These are phyloP conservation scores for Trichoderma oligosporum DNA, from an alignment of 2,329 filamentous ascomycete species.

Conservation along the genomic window DNA sequence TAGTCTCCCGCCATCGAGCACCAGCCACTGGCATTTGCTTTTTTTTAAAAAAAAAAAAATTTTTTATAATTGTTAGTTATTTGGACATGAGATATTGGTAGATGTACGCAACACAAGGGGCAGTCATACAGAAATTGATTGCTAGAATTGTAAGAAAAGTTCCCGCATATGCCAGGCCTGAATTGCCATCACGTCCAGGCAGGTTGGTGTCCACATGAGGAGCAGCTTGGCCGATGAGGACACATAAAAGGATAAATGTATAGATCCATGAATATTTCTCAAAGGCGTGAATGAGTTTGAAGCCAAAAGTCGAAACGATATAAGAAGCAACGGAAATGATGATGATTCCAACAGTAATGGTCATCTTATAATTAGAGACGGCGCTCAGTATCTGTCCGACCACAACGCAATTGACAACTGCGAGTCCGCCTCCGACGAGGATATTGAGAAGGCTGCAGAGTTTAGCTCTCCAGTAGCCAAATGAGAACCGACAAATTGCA, in stretches of 20 bases:
- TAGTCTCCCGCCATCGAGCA: constrained; percentile 22
- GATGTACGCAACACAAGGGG: neutral
- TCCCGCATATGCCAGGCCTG: constrained; percentile 16
- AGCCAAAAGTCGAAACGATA: constrained; percentile 25
- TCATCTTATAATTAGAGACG: constrained; percentile 24
- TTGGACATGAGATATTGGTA: neutral
- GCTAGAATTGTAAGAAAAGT: constrained; percentile 23
- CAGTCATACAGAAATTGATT: constrained; percentile 23
- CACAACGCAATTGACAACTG: constrained; percentile 23
- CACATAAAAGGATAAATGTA: constrained; percentile 23
- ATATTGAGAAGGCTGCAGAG: constrained; percentile 25
- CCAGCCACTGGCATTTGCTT: constrained; percentile 8
- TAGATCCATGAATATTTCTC: constrained; percentile 25
- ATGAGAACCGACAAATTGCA: constrained; percentile 21
- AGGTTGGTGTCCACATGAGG: constrained; percentile 18
- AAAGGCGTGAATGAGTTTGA: constrained; percentile 25
- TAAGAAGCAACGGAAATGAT: constrained; percentile 24
- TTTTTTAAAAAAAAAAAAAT: no score
- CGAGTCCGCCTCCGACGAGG: constrained; percentile 24
- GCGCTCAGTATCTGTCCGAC: constrained; percentile 25
- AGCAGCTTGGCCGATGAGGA: constrained; percentile 22
- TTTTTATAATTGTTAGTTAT: no score
- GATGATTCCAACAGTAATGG: constrained; percentile 24
- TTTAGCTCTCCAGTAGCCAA: constrained; percentile 26
- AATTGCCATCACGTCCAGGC: neutral